Evolutionary conservation across 2,329 filamentous ascomycete genomes (phyloP).

Genomic region (Aspergillus sp.): DNA sequence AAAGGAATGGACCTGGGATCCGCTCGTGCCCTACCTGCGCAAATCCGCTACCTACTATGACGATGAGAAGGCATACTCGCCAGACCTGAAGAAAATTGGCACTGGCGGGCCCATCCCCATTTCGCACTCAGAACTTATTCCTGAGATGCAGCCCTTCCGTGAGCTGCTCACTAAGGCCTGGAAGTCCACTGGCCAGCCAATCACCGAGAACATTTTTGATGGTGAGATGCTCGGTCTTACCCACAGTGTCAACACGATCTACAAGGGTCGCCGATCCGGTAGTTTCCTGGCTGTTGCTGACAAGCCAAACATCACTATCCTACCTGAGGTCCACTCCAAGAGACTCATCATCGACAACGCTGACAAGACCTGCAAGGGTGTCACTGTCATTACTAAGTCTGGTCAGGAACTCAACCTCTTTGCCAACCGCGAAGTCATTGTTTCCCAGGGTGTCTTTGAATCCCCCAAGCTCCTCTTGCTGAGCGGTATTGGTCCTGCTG

Average conservation of each 20-base stretch:
- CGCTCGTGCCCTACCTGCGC: constrained; percentile 41
- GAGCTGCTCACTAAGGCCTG: constrained; percentile 19
- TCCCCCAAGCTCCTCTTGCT: constrained; percentile 49
- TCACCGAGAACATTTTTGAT: constrained; percentile 47
- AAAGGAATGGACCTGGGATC: constrained; percentile 52
- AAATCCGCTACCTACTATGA: constrained; percentile 55
- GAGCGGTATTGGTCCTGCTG: constrained; percentile 41
- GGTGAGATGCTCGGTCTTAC: not conserved
- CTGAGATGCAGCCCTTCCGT: constrained; percentile 48
- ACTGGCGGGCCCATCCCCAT: constrained; percentile 48
- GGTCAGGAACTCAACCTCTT: constrained; percentile 41
- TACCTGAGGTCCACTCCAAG: constrained; percentile 47
- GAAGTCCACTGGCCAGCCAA: not conserved
- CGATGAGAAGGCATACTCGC: constrained; percentile 41
- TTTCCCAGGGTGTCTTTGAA: constrained; percentile 49
- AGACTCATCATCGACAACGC: constrained; percentile 44
- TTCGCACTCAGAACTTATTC: constrained; percentile 49
- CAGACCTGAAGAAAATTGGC: constrained; percentile 48
- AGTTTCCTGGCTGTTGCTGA: constrained; percentile 46
- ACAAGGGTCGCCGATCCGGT: constrained; percentile 48
- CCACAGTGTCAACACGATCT: constrained; percentile 50
- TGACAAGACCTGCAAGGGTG: constrained; percentile 37
- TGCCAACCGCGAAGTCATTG: constrained; percentile 43
- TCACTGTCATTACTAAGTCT: constrained; percentile 40
- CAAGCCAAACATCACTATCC: constrained; percentile 45